Evolutionary conservation across 1,284 basidiomycete genomes (phyloP), one percentile per base, ranked within the genome.

Genomic region (Apiotrichum brassicae): DNA sequence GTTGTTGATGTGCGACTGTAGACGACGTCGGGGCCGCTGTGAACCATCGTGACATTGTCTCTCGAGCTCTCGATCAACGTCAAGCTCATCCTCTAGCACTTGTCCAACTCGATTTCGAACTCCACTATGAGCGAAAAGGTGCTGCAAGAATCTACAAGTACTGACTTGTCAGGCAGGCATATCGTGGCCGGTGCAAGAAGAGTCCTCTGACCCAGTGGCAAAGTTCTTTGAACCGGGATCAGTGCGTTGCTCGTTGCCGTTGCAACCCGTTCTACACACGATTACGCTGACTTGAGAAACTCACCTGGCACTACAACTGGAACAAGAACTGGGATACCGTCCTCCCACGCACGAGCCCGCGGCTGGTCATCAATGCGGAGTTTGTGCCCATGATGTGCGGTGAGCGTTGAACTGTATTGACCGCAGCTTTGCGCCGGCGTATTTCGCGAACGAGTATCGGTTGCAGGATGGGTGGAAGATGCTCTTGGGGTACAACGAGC

Each of bases 301-400:
- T 71, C 16, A 53, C 59, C 16, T 71, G 69, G 69, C 69, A 71
- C 48, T 71, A 63, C 56, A 71, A 71, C 51, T 71, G 69, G 69
- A 68, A 64, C 59, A 71, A 71, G 57, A 65, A 70, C 45, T 70
- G 62, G 60, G 49, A 61, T 36, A 24, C 26, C 9, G 33, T 64
- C 1, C 52, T 69, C 1, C 69, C 67, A 0, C 33, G 61, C 7
- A 68, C 69, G 1, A 56, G 57, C 0, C 51, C 57, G 0, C 59
- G 49, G 9, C 56, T 71, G 0, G 14, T 42, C 9, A 64, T 70
- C 48, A 43, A 66, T 16, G 69, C 63, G 5, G 67, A 71, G 38
- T 71, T 68, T 43, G 50, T 71, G 11, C 66, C 67, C 11, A 71
- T 71, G 69, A 65, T 71, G 69, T 70, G 50, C 46, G 67, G 2